These are phyloP conservation scores for Candida krabiensis DNA, from an alignment of 805 yeast genomes.

Conservation along the genomic window DNA sequence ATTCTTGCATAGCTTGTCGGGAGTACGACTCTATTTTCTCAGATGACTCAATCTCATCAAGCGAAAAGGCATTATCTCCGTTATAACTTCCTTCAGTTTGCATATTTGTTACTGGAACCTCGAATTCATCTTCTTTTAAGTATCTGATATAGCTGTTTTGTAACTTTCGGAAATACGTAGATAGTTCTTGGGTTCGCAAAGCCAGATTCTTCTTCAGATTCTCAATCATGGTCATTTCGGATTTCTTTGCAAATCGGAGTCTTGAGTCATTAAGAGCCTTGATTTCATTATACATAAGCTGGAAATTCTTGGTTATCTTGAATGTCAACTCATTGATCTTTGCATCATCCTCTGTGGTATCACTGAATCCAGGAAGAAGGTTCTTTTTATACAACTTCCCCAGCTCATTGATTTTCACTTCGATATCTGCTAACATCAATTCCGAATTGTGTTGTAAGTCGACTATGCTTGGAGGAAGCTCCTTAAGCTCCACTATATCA, in stretches of 20 bases:
- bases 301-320: constrained; percentile 72
- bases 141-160: constrained; percentile 89
- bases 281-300: constrained; percentile 73
- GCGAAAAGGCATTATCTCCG: constrained; percentile 6
- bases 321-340: constrained; percentile 78
- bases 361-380: constrained; percentile 84
- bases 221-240: constrained; percentile 65
- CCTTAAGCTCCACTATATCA: constrained; percentile 55
- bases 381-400: constrained; percentile 75
- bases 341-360: constrained; percentile 70
- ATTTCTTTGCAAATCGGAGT: constrained; percentile 32
- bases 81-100: constrained; percentile 1
- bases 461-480: constrained; percentile 75
- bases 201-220: constrained; percentile 88
- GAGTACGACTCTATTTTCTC: constrained; percentile 51
- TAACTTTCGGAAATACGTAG: constrained; percentile 77
- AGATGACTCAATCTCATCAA: constrained; percentile 36
- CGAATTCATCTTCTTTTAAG: constrained; percentile 76
- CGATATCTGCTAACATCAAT: constrained; percentile 52
- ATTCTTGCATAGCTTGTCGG: constrained; percentile 46
- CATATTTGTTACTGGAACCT: constrained; percentile 21
- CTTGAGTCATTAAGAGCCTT: constrained; percentile 55
- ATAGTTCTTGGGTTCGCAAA: constrained; percentile 72
- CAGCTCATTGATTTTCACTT: constrained; percentile 55
- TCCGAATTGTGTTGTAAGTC: constrained; percentile 76